Conservation (phyloP, 495 filamentous ascomycete genomes). For the Aspergillus olivimuriae region DNA sequence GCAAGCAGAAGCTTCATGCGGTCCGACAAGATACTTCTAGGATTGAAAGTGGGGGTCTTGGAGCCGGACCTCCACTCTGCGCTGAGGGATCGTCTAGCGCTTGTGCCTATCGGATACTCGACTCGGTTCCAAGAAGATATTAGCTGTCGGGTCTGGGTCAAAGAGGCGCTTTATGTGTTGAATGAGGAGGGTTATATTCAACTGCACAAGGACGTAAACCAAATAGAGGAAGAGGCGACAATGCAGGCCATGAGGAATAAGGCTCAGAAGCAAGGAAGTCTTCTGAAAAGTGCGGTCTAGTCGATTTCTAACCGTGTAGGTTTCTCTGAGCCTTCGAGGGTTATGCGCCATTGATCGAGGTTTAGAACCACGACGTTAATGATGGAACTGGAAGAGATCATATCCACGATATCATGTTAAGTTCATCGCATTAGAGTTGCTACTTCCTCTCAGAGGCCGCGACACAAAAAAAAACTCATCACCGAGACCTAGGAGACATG, state of each 20-base stretch:
- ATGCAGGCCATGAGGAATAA: constrained; percentile 13
- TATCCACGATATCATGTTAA: no score
- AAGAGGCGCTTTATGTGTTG: constrained; percentile 20
- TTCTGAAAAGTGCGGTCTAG: no score
- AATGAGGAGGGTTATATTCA: constrained; percentile 23
- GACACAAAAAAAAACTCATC: no score
- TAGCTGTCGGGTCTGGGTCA: constrained; percentile 20
- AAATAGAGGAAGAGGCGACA: constrained; percentile 20
- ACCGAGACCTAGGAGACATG: no score
- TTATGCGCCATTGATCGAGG: no score
- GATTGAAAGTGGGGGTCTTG: constrained; percentile 16
- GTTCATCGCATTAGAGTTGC: no score
- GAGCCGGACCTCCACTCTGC: constrained; percentile 16
- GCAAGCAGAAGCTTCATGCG: no score
- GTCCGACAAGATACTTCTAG: constrained; percentile 11
- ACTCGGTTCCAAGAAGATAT: constrained; percentile 15
- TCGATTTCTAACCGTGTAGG: no score
- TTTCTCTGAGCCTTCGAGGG: no score
- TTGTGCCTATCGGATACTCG: constrained; percentile 15
- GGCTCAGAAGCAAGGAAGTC: constrained; percentile 2
- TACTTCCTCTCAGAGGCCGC: no score
- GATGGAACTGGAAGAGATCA: no score
- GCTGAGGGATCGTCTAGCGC: constrained; percentile 10
- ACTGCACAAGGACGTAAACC: constrained; percentile 5
- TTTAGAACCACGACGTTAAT: no score